Base-by-base conservation (phyloP, 345 rosid species). In the Alliaria petiolata region DNA sequence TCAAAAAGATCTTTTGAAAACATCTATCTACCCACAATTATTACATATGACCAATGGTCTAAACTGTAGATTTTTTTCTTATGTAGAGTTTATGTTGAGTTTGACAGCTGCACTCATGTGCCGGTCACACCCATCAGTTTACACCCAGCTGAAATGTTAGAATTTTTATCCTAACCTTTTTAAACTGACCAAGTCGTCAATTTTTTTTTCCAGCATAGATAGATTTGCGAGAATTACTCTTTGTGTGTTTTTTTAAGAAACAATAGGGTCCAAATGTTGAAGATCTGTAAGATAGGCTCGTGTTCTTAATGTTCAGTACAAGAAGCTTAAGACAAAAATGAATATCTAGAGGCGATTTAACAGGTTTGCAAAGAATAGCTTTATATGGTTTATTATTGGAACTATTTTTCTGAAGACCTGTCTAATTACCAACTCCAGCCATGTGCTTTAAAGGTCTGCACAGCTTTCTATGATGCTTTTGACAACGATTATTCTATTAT, bases 391-490 rank as follows among this genome's bases (percentile, higher is more conserved):
- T 58, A 22, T 16, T n/a, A n/a, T n/a, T 46, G 28, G 8, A 60
- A 26, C 67, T 47, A 9, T 20, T 60, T 59, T 53, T 58, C 13
- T 47, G 39, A 67, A 59, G 57, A 60, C 56, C 56, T 67, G 69
- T 60, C 34, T 40, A 28, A 3, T 28, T 43, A 67, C 63, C 78
- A 67, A 75, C 78, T 75, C 66, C 45, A 56, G 39, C 57, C 74
- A 75, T 75, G 78, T 75, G 74, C 31, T 67, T 66, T n/a, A 17
- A 39, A 74, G 72, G 11, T 58, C 35, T 60, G 9, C 56, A 75
- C 74, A 42, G 43, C 56, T 75, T 52, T 75, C 25, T 67, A 67
- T 59, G 57, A 60, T 60, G 63, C 69, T 75, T 75, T 51, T 74
- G 53, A 25, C 15, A 58, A 30, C 20, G 38, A 53, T 66, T 66